A percentile compares a stretch with the other conserved stretches of the same genome.
These are phyloP conservation scores for Acanthochlamys bracteata DNA, from an alignment of 106 monocot species.

Conservation along the genomic window DNA sequence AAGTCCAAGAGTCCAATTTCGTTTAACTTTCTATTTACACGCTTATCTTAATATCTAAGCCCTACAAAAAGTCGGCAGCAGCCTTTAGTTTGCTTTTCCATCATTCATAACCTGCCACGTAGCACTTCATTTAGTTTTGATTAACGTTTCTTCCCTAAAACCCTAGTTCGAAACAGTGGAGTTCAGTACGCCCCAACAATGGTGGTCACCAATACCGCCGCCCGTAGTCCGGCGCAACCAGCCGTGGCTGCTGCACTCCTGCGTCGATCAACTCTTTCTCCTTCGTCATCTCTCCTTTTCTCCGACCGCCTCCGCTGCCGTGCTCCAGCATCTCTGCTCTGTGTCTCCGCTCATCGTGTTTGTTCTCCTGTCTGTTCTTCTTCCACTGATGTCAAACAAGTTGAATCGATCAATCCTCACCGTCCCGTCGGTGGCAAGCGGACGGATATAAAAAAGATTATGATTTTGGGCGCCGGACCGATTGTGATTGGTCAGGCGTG, in stretches of 20 bases:
- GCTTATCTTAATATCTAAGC: too few species aligned
- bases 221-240: slow-evolving; percentile 4
- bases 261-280: not conserved
- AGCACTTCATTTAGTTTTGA: too few species aligned
- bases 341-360: not conserved
- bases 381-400: not conserved
- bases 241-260: not conserved
- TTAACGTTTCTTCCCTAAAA: too few species aligned
- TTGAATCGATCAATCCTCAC: too few species aligned
- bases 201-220: not conserved
- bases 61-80: too few species aligned
- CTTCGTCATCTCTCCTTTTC: not conserved
- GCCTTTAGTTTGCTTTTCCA: too few species aligned
- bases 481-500: slow-evolving; percentile 98
- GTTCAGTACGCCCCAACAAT: not conserved
- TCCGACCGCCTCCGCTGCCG: slow-evolving; percentile 3
- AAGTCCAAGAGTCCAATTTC: too few species aligned
- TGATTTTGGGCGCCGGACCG: slow-evolving; percentile 93
- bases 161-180: too few species aligned
- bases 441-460: slow-evolving; percentile 89
- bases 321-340: slow-evolving; percentile 2
- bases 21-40: too few species aligned
- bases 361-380: not conserved
- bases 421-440: slow-evolving; percentile 41
- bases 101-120: too few species aligned